Evolutionary conservation across 2,329 filamentous ascomycete genomes (phyloP).

Genomic region (Peltaster fructicola): DNA sequence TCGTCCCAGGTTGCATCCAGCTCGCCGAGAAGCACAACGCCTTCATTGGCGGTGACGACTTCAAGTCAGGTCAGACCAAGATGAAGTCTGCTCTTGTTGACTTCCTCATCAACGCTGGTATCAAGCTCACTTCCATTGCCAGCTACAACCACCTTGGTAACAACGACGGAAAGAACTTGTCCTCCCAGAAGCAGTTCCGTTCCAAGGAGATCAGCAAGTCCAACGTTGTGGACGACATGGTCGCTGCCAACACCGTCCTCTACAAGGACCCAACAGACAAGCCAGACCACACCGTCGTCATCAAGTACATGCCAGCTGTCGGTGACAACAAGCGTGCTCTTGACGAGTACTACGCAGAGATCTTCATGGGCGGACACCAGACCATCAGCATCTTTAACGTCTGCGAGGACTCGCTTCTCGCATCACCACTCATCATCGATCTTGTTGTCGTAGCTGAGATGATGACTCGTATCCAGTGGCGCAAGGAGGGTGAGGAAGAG

Average conservation of each 20-base stretch:
- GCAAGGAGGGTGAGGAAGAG: constrained; percentile 37
- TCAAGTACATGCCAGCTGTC: constrained; percentile 99
- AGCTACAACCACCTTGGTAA: constrained; percentile 99
- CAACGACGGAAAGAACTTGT: constrained; percentile 98
- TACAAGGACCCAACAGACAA: constrained; percentile 89
- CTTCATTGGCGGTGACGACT: constrained; percentile 95
- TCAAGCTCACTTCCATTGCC: constrained; percentile 95
- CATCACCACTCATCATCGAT: constrained; percentile 93
- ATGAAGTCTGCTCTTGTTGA: constrained; percentile 99
- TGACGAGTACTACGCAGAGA: constrained; percentile 98
- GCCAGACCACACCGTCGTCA: constrained; percentile 94
- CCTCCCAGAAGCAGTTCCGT: constrained; percentile 94
- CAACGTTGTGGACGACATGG: constrained; percentile 99
- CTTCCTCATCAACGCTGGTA: constrained; percentile 95
- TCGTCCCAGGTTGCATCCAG: constrained; percentile 80
- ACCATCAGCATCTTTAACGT: constrained; percentile 98
- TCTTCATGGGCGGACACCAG: constrained; percentile 97
- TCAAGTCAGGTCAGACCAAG: constrained; percentile 99
- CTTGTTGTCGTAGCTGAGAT: constrained; percentile 85
- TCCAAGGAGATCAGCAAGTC: constrained; percentile 99
- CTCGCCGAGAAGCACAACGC: constrained; percentile 72
- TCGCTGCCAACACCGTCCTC: constrained; percentile 79
- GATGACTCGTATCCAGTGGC: constrained; percentile 98
- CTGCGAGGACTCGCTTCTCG: constrained; percentile 93
- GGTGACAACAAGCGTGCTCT: constrained; percentile 98